phyloP scores from a whole-genome alignment of 1,284 basidiomycete genomes.

The Ustilago crameri region DNA sequence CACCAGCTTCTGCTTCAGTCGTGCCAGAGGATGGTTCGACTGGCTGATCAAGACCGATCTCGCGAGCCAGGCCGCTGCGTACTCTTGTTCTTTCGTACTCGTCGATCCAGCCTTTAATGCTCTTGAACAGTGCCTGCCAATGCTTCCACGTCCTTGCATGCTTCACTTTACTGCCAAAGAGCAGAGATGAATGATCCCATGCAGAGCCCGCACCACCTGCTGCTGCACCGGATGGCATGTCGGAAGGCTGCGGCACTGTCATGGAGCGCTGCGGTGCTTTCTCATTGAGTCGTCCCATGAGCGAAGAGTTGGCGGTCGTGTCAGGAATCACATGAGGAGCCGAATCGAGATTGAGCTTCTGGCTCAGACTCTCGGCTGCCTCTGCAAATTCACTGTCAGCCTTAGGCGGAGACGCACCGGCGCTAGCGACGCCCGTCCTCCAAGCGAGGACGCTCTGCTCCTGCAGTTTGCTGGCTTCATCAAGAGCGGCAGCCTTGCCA shows the following conservation, averaged over 20 bases:
- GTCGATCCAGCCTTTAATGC: constrained; percentile 60
- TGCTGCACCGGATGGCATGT: neutral
- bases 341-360: constrained; percentile 26
- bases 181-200: constrained; percentile 21
- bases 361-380: constrained; percentile 7
- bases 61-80: constrained; percentile 51
- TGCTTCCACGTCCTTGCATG: constrained; percentile 57
- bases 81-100: constrained; percentile 61
- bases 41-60: constrained; percentile 48
- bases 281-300: constrained; percentile 21
- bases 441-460: constrained; percentile 51
- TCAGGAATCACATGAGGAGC: constrained; percentile 6
- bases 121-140: constrained; percentile 54
- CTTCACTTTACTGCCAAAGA: constrained; percentile 36
- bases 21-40: neutral
- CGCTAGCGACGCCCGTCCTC: constrained; percentile 50
- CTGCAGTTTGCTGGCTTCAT: constrained; percentile 43
- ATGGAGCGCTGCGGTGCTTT: constrained; percentile 26
- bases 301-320: constrained; percentile 11
- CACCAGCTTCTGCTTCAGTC: neutral
- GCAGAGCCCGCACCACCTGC: neutral
- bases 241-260: constrained; percentile 12
- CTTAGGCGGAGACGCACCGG: constrained; percentile 28
- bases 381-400: constrained; percentile 9
- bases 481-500: constrained; percentile 58